Conservation (phyloP, 345 rosid species). For the Limnanthes douglasii region DNA sequence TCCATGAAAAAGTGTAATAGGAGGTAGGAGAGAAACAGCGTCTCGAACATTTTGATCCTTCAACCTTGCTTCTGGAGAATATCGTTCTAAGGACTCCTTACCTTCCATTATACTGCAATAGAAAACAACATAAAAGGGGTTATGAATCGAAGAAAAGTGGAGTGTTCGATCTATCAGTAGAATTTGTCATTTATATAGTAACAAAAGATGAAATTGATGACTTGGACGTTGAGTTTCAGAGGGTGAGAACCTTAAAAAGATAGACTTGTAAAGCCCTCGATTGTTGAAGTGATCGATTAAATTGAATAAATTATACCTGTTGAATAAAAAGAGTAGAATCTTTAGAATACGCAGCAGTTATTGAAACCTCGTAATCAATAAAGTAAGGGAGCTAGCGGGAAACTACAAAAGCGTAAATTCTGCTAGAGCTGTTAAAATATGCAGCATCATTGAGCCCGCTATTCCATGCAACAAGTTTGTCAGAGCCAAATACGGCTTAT, state of each 20-base stretch:
- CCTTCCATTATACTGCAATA: slow-evolving; percentile 98
- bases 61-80: slow-evolving; percentile 67
- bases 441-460: no score
- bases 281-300: slow-evolving; percentile 68
- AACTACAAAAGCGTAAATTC: no score
- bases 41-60: slow-evolving; percentile 36
- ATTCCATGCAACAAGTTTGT: no score
- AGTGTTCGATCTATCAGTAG: no score
- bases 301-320: slow-evolving; percentile 79
- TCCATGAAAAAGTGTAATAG: slow-evolving; percentile 77
- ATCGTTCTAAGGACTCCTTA: slow-evolving; percentile 53
- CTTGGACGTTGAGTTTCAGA: no score
- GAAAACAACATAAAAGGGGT: not conserved
- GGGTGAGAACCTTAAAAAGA: slow-evolving; percentile 87
- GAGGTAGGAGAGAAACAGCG: slow-evolving; percentile 56
- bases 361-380: no score
- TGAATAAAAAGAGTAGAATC: no score
- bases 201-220: not conserved
- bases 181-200: not conserved
- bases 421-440: no score
- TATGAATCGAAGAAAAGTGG: no score
- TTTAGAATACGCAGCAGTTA: no score
- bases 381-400: no score
- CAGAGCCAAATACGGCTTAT: no score
- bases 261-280: slow-evolving; percentile 74